Evolutionary conservation across 2,329 filamentous ascomycete genomes (phyloP), one percentile per base, ranked within the genome.

Genomic region (Penicillium sp.): DNA sequence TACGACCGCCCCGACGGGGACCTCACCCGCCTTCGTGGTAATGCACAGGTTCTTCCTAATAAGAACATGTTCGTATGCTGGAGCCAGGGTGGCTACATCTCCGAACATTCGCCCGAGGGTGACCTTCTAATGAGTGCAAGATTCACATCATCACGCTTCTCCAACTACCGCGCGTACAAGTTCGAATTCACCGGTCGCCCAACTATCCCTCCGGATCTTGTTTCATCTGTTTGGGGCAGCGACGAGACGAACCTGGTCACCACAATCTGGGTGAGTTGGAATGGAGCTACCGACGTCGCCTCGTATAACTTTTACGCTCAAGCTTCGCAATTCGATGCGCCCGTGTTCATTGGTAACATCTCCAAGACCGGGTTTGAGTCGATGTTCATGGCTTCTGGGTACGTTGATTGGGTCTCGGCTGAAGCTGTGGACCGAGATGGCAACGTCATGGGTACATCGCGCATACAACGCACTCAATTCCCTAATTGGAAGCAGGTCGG

Each of bases 121-220:
- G 51, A 60, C 9, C 21, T 65, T n/a, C 45, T 70, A 5, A 64
- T 72, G 55, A 66, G 63, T 10, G 70, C 70, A 1, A 57, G 51
- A 21, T 75, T 73, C 53, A 59, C 54, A 8, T 66, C 65, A 0
- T n/a, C 48, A 1, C 65, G 66, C 8, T 70, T 67, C 52, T 66
- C 65, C 6, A 74, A 66, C 24, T 76, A 76, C 51, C 71, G 73
- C 3, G 63, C 69, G 9, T 75, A 71, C 61, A 75, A 75, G 49
- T 65, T 54, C 24, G 58, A 68, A 29, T 75, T 71, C 47, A 64
- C 58, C 1, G 70, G 72, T 15, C 62, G 64, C 8, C 70, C 70
- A 3, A 43, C 46, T 16, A 52, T 62, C 6, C 64, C 69, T 2
- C 71, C 71, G 0, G 64, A 60, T 2, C 15, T 70, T 6, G 65